Conservation (phyloP, 352 stramenopile species). For the Plasmopara muralis region DNA sequence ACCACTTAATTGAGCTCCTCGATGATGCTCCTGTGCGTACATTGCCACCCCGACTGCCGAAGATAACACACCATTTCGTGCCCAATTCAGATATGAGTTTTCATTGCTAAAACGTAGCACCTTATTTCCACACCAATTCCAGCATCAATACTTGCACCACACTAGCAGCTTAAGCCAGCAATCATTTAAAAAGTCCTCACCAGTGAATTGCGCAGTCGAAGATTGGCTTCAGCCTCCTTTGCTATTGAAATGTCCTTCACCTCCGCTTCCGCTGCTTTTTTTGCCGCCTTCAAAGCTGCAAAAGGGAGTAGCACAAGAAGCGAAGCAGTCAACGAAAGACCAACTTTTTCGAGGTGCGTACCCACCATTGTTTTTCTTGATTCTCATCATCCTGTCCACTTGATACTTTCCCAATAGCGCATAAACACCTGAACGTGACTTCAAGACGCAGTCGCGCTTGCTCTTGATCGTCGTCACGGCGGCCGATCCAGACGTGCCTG, state of each 20-base stretch:
- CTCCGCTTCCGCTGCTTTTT: slow-evolving; percentile 26
- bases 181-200: slow-evolving; percentile 9
- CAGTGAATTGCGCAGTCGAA: slow-evolving; percentile 29
- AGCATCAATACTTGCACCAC: slow-evolving; percentile 1
- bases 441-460: slow-evolving; percentile 17
- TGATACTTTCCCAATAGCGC: slow-evolving; percentile 24
- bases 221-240: slow-evolving; percentile 24
- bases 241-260: slow-evolving; percentile 20
- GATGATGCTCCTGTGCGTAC: slow-evolving; percentile 86
- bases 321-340: slow-evolving; percentile 1
- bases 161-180: too few species aligned
- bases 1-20: slow-evolving; percentile 73
- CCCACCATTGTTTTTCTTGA: slow-evolving; percentile 26
- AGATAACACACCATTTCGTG: slow-evolving; percentile 76
- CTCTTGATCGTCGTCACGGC: slow-evolving; percentile 6
- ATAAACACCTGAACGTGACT: slow-evolving; percentile 10
- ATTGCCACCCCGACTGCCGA: slow-evolving; percentile 79
- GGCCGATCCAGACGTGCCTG: slow-evolving; percentile 8
- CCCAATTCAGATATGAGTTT: slow-evolving; percentile 86
- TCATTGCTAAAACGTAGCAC: slow-evolving; percentile 81
- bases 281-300: slow-evolving; percentile 19
- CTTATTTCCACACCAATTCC: slow-evolving; percentile 19
- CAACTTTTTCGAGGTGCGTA: not conserved
- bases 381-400: slow-evolving; percentile 21
- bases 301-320: not conserved